Conservation (phyloP, 1,284 basidiomycete genomes). For the Ceratobasidium sp. region DNA sequence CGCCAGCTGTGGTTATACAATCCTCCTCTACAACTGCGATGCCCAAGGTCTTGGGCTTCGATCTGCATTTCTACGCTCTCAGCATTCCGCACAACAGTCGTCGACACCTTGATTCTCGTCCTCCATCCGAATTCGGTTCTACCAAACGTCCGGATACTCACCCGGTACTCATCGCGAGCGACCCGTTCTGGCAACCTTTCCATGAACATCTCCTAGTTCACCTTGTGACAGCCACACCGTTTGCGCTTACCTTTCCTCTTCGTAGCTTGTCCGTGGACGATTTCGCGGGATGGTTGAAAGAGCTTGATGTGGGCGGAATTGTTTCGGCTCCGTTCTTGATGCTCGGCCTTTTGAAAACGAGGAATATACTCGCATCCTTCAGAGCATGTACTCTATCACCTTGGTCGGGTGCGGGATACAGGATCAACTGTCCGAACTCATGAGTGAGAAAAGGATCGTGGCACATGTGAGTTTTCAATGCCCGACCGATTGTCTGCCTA, state of each 20-base stretch:
- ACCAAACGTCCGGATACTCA: background rate
- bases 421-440: background rate
- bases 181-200: slow-evolving; percentile 9
- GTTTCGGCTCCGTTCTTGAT: background rate
- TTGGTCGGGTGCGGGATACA: background rate
- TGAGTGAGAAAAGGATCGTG: background rate
- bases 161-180: background rate
- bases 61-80: slow-evolving; percentile 4
- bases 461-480: background rate
- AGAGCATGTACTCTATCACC: background rate
- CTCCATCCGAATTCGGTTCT: background rate
- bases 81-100: background rate
- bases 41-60: slow-evolving; percentile 13
- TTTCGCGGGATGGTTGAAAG: background rate
- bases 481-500: background rate
- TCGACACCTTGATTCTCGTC: background rate
- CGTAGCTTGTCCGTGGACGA: background rate
- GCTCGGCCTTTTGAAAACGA: background rate
- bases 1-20: background rate
- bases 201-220: background rate
- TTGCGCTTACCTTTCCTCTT: background rate
- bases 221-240: background rate
- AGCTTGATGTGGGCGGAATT: background rate
- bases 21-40: background rate
- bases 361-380: background rate